Percentiles rank a stretch among this genome's conserved stretches.
These are phyloP conservation scores for Cladosporium sp. DNA, from an alignment of 2,329 filamentous ascomycete species.

Conservation along the genomic window DNA sequence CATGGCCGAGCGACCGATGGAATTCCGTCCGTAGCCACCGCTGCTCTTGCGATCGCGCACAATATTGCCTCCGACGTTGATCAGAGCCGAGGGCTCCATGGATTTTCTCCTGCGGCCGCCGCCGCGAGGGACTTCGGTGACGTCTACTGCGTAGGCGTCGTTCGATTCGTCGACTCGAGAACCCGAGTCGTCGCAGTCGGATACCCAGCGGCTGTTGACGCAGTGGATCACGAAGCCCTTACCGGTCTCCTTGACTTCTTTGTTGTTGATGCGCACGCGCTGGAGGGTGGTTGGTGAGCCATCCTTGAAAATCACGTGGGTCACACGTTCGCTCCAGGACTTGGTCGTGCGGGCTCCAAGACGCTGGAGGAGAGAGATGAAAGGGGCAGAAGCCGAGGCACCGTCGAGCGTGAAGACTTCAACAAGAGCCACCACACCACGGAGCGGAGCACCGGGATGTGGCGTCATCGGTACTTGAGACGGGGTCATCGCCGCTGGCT, in stretches of 20 bases:
- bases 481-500: constrained; percentile 22
- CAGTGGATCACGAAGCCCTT: constrained; percentile 27
- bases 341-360: constrained; percentile 33
- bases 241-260: constrained; percentile 21
- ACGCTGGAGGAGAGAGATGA: constrained; percentile 30
- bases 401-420: constrained; percentile 35
- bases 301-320: constrained; percentile 36
- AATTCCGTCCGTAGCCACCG: constrained; percentile 13
- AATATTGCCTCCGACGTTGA: constrained; percentile 30
- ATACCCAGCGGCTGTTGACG: constrained; percentile 35
- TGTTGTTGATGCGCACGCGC: constrained; percentile 30
- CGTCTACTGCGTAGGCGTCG: constrained; percentile 31
- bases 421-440: constrained; percentile 30
- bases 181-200: constrained; percentile 30
- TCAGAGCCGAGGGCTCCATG: constrained; percentile 32
- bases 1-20: constrained; percentile 16
- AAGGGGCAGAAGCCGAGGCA: constrained; percentile 31
- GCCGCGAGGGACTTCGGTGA: constrained; percentile 28
- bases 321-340: constrained; percentile 32
- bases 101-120: constrained; percentile 31
- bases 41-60: constrained; percentile 28
- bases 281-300: constrained; percentile 32
- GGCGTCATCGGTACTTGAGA: constrained; percentile 31
- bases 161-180: constrained; percentile 27
- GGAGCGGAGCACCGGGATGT: constrained; percentile 31